Base-by-base conservation (phyloP, 805 yeast species). In the Crinitomyces ghanaensis region DNA sequence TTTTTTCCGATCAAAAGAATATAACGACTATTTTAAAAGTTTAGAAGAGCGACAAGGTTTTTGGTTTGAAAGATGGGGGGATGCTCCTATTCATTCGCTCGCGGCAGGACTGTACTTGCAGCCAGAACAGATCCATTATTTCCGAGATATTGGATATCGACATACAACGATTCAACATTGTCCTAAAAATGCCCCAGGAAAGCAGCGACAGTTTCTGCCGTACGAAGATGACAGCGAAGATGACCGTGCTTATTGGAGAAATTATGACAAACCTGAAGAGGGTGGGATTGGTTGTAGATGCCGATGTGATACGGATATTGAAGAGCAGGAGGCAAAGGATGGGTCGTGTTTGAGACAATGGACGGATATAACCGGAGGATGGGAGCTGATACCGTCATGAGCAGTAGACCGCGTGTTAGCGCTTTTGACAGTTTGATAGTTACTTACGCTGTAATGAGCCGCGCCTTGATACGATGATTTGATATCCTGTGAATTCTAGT, bases 31-130 rank as follows among this genome's bases (percentile, higher is more conserved):
- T 53, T 83, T 82, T 53, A 59, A 74, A 25, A 70, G 63, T 44
- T 56, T 88, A 31, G 96, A 91, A 36, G 31, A 55, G 5, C 60
- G 74, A 3, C 83, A 86, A 7, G 96, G 97, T 0, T 86, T 88
- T 50, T 85, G 75, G 66, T 67, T 70, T 34, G 95, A 91, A 54
- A 62, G 98, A 49, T 88, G 97, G 97, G 97, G 97, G 2, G 97
- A 88, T 63, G 95, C 96, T 0, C 95, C 96, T 0, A 75, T 88
- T 4, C 96, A 85, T 53, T 77, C 95, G 0, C 56, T 91, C 15
- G 97, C 93, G 0, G 71, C 80, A 4, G 88, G 84, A 0, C 65
- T 91, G 68, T 63, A 80, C 46, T 59, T 86, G 26, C 66, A 78
- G 38, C 54, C 75, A 2, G 60, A 69, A 2, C 82, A 86, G 37